Base-by-base conservation (phyloP, 306 rosid genomes). In the Neltuma alba region DNA sequence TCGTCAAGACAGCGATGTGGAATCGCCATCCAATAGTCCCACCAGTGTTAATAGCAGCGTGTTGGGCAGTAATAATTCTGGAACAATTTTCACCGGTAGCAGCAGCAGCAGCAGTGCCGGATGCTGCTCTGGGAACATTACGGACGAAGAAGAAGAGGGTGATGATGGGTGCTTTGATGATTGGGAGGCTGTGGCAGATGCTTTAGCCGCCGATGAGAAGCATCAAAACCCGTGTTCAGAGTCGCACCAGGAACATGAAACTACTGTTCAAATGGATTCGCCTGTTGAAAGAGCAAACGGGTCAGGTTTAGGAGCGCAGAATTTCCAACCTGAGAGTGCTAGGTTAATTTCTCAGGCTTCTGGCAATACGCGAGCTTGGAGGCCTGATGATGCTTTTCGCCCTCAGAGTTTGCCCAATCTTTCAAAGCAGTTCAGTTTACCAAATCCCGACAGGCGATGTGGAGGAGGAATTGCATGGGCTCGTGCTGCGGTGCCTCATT, bases 111-210 rank as follows among this genome's bases (percentile, higher is more conserved):
- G 92, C n/a, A 88, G 97, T 74, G 92, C 87, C 23, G 97, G 91
- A 18, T 92, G 89, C 82, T 93, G 87, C 80, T 95, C 98, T 1
- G 99, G 98, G 55, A 91, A 89, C 83, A 76, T 91, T 36, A 89
- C 97, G 0, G 98, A 90, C 70, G 63, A 57, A 13, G 65, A 57
- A 9, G 91, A 69, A 33, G 90, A 83, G 1, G 90, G 74, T 2
- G 98, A 90, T 81, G 98, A 91, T 82, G 99, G 74, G 2, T 89
- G 97, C 82, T 84, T 95, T 87, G 99, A 95, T 85, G 99, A 95
- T 84, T 95, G 99, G 99, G 99, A 95, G 91, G 96, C 96, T 34
- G 70, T 95, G 90, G 99, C 99, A 2, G 99, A 95, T 79, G 97
- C 99, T 72, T 83, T 93, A 82, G 98, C 92, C 21, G 98, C 99